Evolutionary conservation across 1,284 basidiomycete genomes (phyloP), one percentile per base, ranked within the genome.

Genomic region (Crocinoboletus sp.): DNA sequence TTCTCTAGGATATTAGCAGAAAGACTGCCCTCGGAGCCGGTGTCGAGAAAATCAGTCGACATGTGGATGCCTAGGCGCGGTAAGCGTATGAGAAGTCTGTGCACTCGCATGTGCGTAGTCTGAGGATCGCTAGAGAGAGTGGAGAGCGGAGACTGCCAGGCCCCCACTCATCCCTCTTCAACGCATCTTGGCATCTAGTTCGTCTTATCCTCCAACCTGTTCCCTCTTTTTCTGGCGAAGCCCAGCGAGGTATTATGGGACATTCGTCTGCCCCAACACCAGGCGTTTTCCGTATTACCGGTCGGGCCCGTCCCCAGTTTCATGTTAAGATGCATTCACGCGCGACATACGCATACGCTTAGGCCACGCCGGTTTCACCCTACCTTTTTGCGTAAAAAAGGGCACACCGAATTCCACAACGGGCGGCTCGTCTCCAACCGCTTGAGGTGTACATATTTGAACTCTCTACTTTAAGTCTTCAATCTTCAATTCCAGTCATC

Each of bases 11-110:
- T 32, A 39, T 40, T 9, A 25, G 47, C 20, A 56, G 70, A 41
- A 70, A 66, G 49, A 75, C 73, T 22, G 65, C 70, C 6, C 55
- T 77, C 6, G 72, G 80, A 19, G 84, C 84, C 10, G 81, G 83
- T 23, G 76, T 87, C 30, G 84, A 87, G 69, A 84, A 84, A 66
- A 71, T 86, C 53, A 80, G 77, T 57, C 69, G 81, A 52, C 84
- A 85, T 53, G 45, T 58, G 23, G 58, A 50, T 6, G 36, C 43
- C 22, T 54, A 56, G 40, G 39, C 27, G 38, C 57, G 54, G 13
- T 61, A 46, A 49, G 35, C 51, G 32, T 30, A 12, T 15, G 29
- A 35, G n/a, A 25, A 24, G 16, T 35, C 27, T 6, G 23, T 34
- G 19, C n/a, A 30, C 17, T 13, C 19, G 48, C 24, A 31, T 35